Evolutionary conservation across 495 filamentous ascomycete genomes (phyloP), one percentile per base, ranked within the genome.

Genomic region (Chaetomidium leptoderma): DNA sequence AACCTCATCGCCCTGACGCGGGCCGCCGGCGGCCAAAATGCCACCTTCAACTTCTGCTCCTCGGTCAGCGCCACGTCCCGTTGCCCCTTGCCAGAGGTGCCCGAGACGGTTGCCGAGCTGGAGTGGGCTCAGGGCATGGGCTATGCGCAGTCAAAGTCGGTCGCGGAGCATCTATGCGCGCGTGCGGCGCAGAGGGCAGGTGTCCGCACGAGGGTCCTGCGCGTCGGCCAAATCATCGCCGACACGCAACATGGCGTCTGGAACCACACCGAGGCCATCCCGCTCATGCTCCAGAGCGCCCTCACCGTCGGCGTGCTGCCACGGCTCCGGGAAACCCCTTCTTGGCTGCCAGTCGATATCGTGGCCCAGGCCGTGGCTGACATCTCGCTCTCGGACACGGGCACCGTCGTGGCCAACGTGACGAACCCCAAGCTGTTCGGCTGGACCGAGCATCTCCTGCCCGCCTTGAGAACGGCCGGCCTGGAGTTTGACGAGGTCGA

Each of bases 241-340:
- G 46, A 49, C 30, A 35, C n/a, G 17, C 10, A 32, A 10, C 29
- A 49, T 4, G 46, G 46, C 29, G 46, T 49, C n/a, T 49, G 46
- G 46, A 49, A 49, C 17, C 29, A 49, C n/a, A 32, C 17, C 9
- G 46, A 49, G 29, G 29, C 47, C 32, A 50, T 50, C 17, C 21
- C 24, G 23, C 43, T 46, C 40, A 43, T 43, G 40, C 8, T 43
- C 19, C 40, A 43, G 40, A 43, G 40, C 40, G 40, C 40, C 21
- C 23, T 24, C 7, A 43, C 40, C 8, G 40, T 43, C 19, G 40
- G 40, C 40, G 40, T 19, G 17, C 40, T 43, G 40, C 40, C 40
- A 8, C 8, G 19, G 8, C 40, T 43, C 40, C 17, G 8, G 40
- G 40, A 43, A 13, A 43, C 40, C 19, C 40, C 40, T 10, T 43